Evolutionary conservation across 805 yeast genomes (phyloP), one percentile per base, ranked within the genome.

Genomic region (Pichia cephalocereana): DNA sequence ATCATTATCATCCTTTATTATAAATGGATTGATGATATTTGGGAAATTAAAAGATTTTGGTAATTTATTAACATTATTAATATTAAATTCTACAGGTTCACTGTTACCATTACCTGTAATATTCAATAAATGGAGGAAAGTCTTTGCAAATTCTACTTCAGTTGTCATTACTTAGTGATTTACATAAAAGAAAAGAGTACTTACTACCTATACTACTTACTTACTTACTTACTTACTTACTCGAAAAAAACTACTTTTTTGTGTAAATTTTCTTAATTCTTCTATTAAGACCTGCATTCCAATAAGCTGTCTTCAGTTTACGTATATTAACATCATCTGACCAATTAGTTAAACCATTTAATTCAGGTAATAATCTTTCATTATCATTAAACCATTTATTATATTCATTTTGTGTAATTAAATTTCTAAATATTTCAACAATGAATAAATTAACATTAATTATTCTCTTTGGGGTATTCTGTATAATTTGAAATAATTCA

Each of bases 401-500:
- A 44, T 91, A 80, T 62, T 91, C 96, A 40, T 80, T 87, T 59
- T 90, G 96, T 2, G 90, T 80, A 34, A 34, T 34, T 15, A 34
- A 15, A 15, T 34, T 34, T 14, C 37, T 34, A 15, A 83, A 90
- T 54, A 95, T 86, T 38, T 81, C 72, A 51, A 83, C 89, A 57
- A 89, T 73, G 43, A 89, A 68, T 7, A 67, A 64, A 54, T 82
- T 80, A 3, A 93, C 89, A 62, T 89, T 84, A 4, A 86, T 57
- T 17, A 86, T 57, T 27, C 71, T 66, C 55, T 82, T 83, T 4
- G 99, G 99, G 32, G 75, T 78, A 52, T 84, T 82, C 64, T 91
- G 99, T 54, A 91, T 76, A 36, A 82, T 72, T 66, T 90, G 97
- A 60, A 91, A 93, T 18, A 88, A 43, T 46, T 67, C 70, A 15